Conservation (phyloP, 176 grass and related monocot genomes). For the Calamus simplicifolius region DNA sequence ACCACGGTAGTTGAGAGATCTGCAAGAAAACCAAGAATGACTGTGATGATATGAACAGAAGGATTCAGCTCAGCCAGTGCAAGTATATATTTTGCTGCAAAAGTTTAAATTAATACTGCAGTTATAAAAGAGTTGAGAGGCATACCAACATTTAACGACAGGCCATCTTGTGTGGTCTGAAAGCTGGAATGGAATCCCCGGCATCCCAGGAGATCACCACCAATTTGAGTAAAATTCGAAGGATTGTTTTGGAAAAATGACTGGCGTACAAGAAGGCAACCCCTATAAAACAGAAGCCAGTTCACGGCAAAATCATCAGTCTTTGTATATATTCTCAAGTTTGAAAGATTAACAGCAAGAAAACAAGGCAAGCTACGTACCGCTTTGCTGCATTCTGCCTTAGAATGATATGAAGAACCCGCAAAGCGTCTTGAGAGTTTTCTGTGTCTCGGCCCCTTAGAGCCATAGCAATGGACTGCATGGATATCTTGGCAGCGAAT, state of each 20-base stretch:
- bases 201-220: conserved; percentile 79
- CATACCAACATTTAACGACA: conserved; percentile 78
- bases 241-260: conserved; percentile 82
- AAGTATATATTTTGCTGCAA: no score
- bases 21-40: conserved; percentile 5
- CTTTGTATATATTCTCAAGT: no score
- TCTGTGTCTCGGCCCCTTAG: conserved; percentile 67
- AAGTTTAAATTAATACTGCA: no score
- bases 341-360: not conserved
- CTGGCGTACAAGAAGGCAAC: conserved; percentile 71
- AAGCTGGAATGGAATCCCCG: conserved; percentile 87
- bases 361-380: conserved; percentile 28
- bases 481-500: conserved; percentile 70
- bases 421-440: conserved; percentile 70
- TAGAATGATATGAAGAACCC: conserved; percentile 79
- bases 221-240: conserved; percentile 55
- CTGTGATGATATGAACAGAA: no score
- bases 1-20: conserved; percentile 97
- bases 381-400: conserved; percentile 67
- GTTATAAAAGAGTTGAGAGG: no score
- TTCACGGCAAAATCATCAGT: no score
- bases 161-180: conserved; percentile 64
- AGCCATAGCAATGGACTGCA: conserved; percentile 63
- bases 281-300: conserved; percentile 31
- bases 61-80: no score